A percentile compares a stretch with the other conserved stretches of the same genome.
Conservation (phyloP, 257 asterid species). For the Ocimum tenuiflorum region DNA sequence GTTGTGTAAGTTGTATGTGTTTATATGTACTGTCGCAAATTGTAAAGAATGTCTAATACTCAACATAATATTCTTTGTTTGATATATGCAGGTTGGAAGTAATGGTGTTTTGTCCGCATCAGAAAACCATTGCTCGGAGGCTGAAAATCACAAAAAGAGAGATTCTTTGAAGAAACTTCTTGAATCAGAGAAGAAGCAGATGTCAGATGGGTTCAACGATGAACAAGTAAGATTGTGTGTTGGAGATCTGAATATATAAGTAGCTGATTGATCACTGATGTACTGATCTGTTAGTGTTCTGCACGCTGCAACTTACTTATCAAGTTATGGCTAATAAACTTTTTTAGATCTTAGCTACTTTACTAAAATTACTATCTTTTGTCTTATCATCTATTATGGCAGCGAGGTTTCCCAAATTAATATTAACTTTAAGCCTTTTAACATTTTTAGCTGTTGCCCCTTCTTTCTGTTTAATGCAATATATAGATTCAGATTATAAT, state of each 20-base stretch:
- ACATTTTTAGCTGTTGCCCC: constrained; percentile 15
- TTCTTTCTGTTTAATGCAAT: constrained; percentile 18
- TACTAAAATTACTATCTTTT: neutral
- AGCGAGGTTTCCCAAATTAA: constrained; percentile 3
- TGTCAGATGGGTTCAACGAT: constrained; percentile 51
- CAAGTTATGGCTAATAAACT: neutral
- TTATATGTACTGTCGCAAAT: constrained; percentile 44
- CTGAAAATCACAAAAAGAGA: constrained; percentile 32
- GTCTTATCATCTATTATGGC: constrained; percentile 4
- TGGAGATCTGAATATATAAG: neutral
- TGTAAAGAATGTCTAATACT: constrained; percentile 34
- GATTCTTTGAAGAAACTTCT: constrained; percentile 36
- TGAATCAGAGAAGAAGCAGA: constrained; percentile 38
- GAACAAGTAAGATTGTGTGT: constrained; percentile 57
- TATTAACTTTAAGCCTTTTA: neutral
- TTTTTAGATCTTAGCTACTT: neutral
- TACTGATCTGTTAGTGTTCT: neutral
- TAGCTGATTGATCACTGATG: neutral
- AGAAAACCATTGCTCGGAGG: constrained; percentile 35
- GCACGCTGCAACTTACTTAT: neutral
- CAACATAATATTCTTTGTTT: constrained; percentile 43
- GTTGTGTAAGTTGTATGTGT: constrained; percentile 99
- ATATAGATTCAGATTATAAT: neutral
- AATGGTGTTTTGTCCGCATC: constrained; percentile 58
- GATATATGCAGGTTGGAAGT: constrained; percentile 59